Base-by-base conservation (phyloP, 257 asterid species). In the Solanum verrucosum region DNA sequence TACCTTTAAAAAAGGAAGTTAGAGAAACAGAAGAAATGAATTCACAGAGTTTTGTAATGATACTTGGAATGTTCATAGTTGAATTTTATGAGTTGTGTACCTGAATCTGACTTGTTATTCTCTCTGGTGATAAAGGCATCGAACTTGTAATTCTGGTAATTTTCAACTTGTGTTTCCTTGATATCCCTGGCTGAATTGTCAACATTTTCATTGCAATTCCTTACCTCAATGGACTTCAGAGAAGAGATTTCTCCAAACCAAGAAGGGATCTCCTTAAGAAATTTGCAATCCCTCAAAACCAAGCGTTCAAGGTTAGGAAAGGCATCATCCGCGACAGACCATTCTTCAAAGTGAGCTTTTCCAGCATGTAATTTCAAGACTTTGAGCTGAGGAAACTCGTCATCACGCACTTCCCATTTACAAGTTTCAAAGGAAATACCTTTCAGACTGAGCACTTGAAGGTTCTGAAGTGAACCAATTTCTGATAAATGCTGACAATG, bases 361-460 rank as follows among this genome's bases (percentile, higher is more conserved):
- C 59, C 59, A 49, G 21, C 59, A 49, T 49, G 21, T 78, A 78
- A 33, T 42, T 78, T 79, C 63, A 79, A 78, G 65, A 78, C 37
- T 18, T 5, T 78, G 84, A 78, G 84, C 5, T 42, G 84, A 25
- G 12, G 65, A 65, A 79, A 79, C 65, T 79, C 84, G 6, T 29
- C 84, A 42, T 40, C 29, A 35, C 65, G 18, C 65, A 79, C 84
- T 79, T 79, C 21, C 84, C 84, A 79, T 79, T 14, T 16, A 34
- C 75, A 16, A 4, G 29, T 20, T 14, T 78, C 3, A 42, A 78
- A 78, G 5, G 29, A 13, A 15, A 78, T 34, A 15, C 2, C 4
- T 20, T 6, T 34, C 37, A 85, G n/a, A 46, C 86, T 85, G 34
- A 88, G 88, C 27, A 88, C 90, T 44, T 85, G 88, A 46, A 86